Percentiles rank a stretch among this genome's conserved stretches.
These are phyloP conservation scores for Termitomyces titanicus DNA, from an alignment of 768 basidiomycete genomes.

Conservation along the genomic window DNA sequence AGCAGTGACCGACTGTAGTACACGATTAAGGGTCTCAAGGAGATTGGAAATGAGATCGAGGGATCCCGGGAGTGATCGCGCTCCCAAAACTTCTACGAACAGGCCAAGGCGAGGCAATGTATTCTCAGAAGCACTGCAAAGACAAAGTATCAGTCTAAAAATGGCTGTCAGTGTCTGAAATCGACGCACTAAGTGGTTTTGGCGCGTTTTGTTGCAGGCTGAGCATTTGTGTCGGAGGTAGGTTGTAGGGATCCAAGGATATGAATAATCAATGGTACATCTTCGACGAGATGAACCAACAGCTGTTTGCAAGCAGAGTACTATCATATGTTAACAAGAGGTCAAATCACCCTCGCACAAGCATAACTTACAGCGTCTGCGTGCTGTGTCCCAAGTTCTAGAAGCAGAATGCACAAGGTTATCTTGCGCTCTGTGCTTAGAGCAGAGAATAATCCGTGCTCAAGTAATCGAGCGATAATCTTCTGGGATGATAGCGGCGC, in stretches of 20 bases:
- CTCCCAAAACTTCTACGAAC: slow-evolving; percentile 67
- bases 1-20: slow-evolving; percentile 53
- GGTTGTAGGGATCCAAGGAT: slow-evolving; percentile 53
- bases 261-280: slow-evolving; percentile 48
- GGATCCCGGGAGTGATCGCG: slow-evolving; percentile 64
- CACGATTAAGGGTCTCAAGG: slow-evolving; percentile 66
- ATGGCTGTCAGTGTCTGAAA: background rate
- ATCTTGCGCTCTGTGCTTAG: slow-evolving; percentile 52
- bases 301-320: slow-evolving; percentile 45
- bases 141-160: background rate
- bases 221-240: slow-evolving; percentile 29
- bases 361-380: slow-evolving; percentile 41
- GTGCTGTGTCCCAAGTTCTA: slow-evolving; percentile 48
- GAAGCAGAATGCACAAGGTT: slow-evolving; percentile 51
- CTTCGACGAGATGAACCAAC: slow-evolving; percentile 43
- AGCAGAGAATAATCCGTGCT: slow-evolving; percentile 51
- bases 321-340: slow-evolving; percentile 23
- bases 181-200: slow-evolving; percentile 53
- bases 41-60: slow-evolving; percentile 67
- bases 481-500: slow-evolving; percentile 33
- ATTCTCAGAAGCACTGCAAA: slow-evolving; percentile 29
- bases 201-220: slow-evolving; percentile 60
- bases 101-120: slow-evolving; percentile 47
- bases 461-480: slow-evolving; percentile 41
- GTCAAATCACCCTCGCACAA: background rate